phyloP scores from a whole-genome alignment of 768 basidiomycete genomes.

The Boletus reticuloceps region DNA sequence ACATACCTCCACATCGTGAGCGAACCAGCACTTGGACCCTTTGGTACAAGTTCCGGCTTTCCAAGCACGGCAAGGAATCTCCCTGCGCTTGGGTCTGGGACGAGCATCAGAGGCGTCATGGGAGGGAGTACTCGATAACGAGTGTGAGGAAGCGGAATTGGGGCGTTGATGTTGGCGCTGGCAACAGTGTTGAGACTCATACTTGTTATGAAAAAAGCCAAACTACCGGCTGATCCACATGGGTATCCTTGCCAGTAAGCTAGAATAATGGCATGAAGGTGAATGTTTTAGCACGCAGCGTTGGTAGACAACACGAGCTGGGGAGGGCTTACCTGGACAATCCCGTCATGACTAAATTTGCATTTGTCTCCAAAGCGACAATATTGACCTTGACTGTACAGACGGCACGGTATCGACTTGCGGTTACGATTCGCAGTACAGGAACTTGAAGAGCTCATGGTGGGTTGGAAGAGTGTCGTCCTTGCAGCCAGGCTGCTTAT shows the following conservation, averaged over 20 bases:
- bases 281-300: neutral
- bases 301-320: neutral
- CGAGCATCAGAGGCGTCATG: conserved; percentile 12
- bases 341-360: conserved; percentile 20
- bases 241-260: neutral
- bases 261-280: neutral
- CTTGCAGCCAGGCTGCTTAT: neutral
- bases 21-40: conserved; percentile 35
- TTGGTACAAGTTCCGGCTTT: conserved; percentile 37
- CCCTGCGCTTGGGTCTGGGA: conserved; percentile 22
- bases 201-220: too few species aligned
- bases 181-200: too few species aligned
- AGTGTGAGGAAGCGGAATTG: neutral
- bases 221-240: neutral
- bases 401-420: conserved; percentile 19
- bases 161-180: too few species aligned
- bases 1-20: conserved; percentile 34
- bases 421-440: neutral
- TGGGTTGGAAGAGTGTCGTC: neutral
- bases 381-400: conserved; percentile 16
- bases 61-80: conserved; percentile 31
- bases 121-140: neutral
- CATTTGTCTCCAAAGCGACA: conserved; percentile 30
- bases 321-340: conserved; percentile 1
- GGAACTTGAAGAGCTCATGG: conserved; percentile 8